Base-by-base conservation (phyloP, 2,329 filamentous ascomycete species). In the Trichoderma koningiopsis region DNA sequence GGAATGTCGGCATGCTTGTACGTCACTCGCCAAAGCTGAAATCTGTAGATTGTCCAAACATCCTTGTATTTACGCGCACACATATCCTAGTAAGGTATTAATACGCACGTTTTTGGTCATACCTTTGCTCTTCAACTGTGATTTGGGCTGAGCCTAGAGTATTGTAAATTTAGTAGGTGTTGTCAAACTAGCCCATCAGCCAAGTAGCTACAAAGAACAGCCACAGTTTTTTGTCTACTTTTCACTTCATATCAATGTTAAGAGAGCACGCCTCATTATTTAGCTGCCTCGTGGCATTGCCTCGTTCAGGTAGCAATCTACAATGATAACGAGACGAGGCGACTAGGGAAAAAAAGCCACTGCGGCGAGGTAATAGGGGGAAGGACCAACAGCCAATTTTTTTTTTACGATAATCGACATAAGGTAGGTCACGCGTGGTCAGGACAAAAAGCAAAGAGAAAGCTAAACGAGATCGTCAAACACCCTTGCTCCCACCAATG, bases 11-110 rank as follows among this genome's bases (percentile, higher is more conserved):
- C 37, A 57, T 49, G 37, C 62, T 57, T 57, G 62, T 65, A 65
- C 52, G 52, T 65, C 62, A 24, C 43, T 8, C 31, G 47, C 57
- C 52, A 43, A 55, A 40, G 62, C 62, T 57, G 62, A 65, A 29
- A 7, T 19, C 47, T 31, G 40, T 6, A 33, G 27, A 14, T 13
- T 57, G 14, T 5, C 62, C 27, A 47, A 53, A 53, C 47, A 65
- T 53, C 62, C 62, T 65, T 47, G 62, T 19, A 14, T 65, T 65
- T 49, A 65, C 14, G 53, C 52, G 13, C 62, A 65, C 53, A 65
- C 53, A 65, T 33, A 37, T 16, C 35, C 33, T 19, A 57, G 24
- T n/a, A 65, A 19, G 31, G 14, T 22, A 53, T 27, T 10, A 47
- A 61, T 22, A 16, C 19, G 37, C 31, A 33, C 22, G 10, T 14